phyloP scores from a whole-genome alignment of 306 rosid genomes.

The Glycyrrhiza uralensis region DNA sequence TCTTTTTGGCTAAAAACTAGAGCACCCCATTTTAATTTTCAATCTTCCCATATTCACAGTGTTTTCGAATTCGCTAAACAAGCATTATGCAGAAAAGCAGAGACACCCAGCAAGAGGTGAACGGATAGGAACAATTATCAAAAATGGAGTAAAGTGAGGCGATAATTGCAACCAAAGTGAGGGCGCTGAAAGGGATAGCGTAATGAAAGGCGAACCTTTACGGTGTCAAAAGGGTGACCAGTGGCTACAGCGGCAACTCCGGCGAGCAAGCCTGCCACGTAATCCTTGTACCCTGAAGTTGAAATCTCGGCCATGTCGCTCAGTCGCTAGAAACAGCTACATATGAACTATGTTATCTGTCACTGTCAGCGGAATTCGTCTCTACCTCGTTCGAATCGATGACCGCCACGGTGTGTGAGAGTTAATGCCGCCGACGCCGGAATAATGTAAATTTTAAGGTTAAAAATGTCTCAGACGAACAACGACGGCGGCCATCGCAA shows the following conservation, averaged over 20 bases:
- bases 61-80: neutral
- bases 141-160: neutral
- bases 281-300: slow-evolving; percentile 40
- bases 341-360: neutral
- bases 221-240: slow-evolving; percentile 52
- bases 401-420: neutral
- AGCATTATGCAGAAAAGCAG: neutral
- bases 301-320: slow-evolving; percentile 47
- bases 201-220: slow-evolving; percentile 35
- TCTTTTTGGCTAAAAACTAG: neutral
- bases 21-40: neutral
- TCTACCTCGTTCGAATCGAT: neutral
- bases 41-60: neutral
- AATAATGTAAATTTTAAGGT: neutral
- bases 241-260: slow-evolving; percentile 40
- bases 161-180: neutral
- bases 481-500: neutral
- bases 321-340: slow-evolving; percentile 15
- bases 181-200: neutral
- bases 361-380: neutral
- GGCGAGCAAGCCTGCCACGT: slow-evolving; percentile 42
- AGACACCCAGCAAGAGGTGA: neutral
- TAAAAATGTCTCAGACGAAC: neutral
- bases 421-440: slow-evolving; percentile 4
- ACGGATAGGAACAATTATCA: neutral